Evolutionary conservation across 192 early-diverging fungal species (phyloP).

Genomic region (Entrophospora sp.): DNA sequence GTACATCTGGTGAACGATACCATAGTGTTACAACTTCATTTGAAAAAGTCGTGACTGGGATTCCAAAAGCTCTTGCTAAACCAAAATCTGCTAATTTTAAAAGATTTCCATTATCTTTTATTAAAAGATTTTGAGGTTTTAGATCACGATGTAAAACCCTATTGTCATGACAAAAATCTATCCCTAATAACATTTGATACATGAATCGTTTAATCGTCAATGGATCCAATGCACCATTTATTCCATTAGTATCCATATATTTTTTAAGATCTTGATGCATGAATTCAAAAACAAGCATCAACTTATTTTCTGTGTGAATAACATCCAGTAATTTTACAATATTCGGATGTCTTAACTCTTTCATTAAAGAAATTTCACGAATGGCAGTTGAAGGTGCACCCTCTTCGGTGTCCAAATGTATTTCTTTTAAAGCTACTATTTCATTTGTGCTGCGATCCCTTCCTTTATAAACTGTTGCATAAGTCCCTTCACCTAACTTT

Average conservation of each 20-base stretch:
- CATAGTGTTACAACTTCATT: slow-evolving; percentile 98
- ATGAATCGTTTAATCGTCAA: slow-evolving; percentile 68
- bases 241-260: slow-evolving; percentile 73
- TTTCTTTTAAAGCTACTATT: slow-evolving; percentile 95
- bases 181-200: slow-evolving; percentile 73
- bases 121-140: slow-evolving; percentile 81
- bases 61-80: slow-evolving; percentile 74
- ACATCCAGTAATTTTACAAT: slow-evolving; percentile 79
- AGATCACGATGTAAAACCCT: slow-evolving; percentile 77
- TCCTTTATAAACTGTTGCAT: slow-evolving; percentile 87
- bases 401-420: slow-evolving; percentile 83
- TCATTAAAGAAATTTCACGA: slow-evolving; percentile 96
- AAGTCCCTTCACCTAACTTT: slow-evolving; percentile 97
- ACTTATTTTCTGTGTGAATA: slow-evolving; percentile 76
- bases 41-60: slow-evolving; percentile 88
- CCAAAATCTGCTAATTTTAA: slow-evolving; percentile 82
- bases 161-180: slow-evolving; percentile 80
- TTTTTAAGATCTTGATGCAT: slow-evolving; percentile 84
- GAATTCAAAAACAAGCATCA: slow-evolving; percentile 81
- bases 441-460: slow-evolving; percentile 63
- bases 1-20: slow-evolving; percentile 95
- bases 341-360: slow-evolving; percentile 90
- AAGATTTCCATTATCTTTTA: slow-evolving; percentile 68
- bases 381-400: slow-evolving; percentile 96
- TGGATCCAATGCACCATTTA: slow-evolving; percentile 53